A percentile compares a stretch with the other conserved stretches of the same genome.
Conservation (phyloP, 2,329 filamentous ascomycete species). For the Aspergillus pseudoviridinutans region DNA sequence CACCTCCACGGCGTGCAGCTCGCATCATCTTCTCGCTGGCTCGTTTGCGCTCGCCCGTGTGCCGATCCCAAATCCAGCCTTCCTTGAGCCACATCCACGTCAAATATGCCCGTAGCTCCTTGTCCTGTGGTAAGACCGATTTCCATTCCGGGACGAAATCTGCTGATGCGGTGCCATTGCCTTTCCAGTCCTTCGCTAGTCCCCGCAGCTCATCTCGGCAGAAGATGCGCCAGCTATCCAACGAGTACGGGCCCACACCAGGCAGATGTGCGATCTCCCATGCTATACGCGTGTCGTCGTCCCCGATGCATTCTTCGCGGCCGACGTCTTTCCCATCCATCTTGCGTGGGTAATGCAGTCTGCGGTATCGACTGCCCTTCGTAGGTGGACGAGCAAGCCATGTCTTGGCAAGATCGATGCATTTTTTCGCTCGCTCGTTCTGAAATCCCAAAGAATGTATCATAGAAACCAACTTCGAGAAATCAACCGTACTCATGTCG, state of each 20-base stretch:
- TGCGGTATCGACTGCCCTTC: conserved; percentile 54
- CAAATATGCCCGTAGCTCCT: conserved; percentile 82
- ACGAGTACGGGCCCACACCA: conserved; percentile 69
- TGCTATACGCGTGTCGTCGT: conserved; percentile 50
- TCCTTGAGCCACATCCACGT: conserved; percentile 91
- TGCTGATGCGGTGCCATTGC: conserved; percentile 41
- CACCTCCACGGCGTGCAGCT: conserved; percentile 36
- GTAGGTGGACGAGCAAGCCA: conserved; percentile 65
- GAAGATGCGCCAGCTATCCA: conserved; percentile 92
- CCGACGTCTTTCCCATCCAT: conserved; percentile 49
- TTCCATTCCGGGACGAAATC: conserved; percentile 86
- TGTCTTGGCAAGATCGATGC: conserved; percentile 65
- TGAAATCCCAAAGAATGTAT: conserved; percentile 70
- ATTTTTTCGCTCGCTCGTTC: conserved; percentile 60
- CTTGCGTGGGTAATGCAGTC: conserved; percentile 52
- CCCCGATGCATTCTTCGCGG: conserved; percentile 45
- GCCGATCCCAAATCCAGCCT: conserved; percentile 75
- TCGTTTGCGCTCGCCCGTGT: conserved; percentile 54
- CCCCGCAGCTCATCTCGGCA: conserved; percentile 75
- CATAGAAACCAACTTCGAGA: conserved; percentile 55
- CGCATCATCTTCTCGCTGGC: conserved; percentile 38
- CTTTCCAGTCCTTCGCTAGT: conserved; percentile 63
- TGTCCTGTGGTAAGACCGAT: conserved; percentile 75
- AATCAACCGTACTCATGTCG: conserved; percentile 56
- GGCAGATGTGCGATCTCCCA: conserved; percentile 89